Base-by-base conservation (phyloP, 2,329 filamentous ascomycete species). In the Trichoderma sp. region DNA sequence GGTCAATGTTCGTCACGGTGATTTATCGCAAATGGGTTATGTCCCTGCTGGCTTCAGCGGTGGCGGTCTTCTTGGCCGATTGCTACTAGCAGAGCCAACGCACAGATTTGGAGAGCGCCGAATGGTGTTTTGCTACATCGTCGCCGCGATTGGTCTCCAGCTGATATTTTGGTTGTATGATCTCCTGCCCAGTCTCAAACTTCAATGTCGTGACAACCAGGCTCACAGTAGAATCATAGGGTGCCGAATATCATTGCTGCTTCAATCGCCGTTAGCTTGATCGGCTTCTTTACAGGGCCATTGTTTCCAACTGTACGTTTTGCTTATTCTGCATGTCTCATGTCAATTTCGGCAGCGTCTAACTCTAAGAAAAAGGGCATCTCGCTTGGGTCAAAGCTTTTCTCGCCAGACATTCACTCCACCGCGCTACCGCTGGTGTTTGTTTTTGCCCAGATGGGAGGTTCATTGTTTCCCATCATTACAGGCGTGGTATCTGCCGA, bases 41-140 rank as follows among this genome's bases (percentile, higher is more conserved):
- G 86, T 92, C 0, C 86, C 88, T 0, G 86, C 88, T 0, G 89
- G 88, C 3, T 88, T 87, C 74, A 89, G 85, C 61, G 89, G 87
- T 3, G 89, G 89, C 0, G 82, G 82, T 0, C 82, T 90, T 4
- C 82, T 91, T 0, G 88, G 89, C 0, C 81, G 89, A 6, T 73
- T 90, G 0, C 68, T 90, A 0, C 82, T 91, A 0, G 86, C 88
- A 0, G 89, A 91, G 73, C 87, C 88, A 0, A 90, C 86, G 0
- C 85, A 89, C 76, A 82, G 88, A 0, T 85, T 86, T 20, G 90
- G 90, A 0, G 87, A 91, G 73, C 82, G 85, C 20, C 81, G 82
- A 4, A 90, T 91, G 87, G 77, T 90, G 0, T 80, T 89, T 1
- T 55, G 86, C 0, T 91, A 89, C 65, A 83, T 83, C 32, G 75